Conservation (phyloP, 1,284 basidiomycete species). For the Apiotrichum montevideense region DNA sequence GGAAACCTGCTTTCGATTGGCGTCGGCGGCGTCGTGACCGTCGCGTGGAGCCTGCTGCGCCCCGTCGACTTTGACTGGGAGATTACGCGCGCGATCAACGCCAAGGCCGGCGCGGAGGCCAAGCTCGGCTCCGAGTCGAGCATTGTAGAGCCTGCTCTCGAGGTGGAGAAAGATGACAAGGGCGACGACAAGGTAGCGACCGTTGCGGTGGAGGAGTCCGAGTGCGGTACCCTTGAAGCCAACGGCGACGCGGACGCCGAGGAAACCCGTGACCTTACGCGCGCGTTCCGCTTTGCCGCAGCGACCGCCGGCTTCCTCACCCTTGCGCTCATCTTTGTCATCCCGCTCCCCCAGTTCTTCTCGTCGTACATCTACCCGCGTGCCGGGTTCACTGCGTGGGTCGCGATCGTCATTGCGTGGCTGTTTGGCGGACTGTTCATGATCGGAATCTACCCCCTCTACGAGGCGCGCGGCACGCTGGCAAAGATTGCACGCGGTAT, state of each 20-base stretch:
- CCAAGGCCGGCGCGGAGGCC: conserved; percentile 6
- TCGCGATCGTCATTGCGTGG: conserved; percentile 70
- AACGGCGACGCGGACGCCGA: conserved; percentile 10
- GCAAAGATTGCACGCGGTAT: conserved; percentile 48
- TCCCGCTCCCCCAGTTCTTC: conserved; percentile 79
- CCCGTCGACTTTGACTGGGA: conserved; percentile 77
- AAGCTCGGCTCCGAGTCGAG: neutral
- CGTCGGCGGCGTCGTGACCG: conserved; percentile 69
- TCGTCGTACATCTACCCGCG: conserved; percentile 64
- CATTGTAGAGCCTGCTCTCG: conserved; percentile 6
- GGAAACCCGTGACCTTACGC: conserved; percentile 48
- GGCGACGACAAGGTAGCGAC: conserved; percentile 13
- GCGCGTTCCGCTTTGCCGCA: conserved; percentile 70
- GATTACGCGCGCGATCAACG: conserved; percentile 67
- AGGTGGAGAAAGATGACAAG: conserved; percentile 48
- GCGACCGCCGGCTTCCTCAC: conserved; percentile 60
- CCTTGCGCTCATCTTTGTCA: conserved; percentile 51
- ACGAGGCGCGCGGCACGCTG: conserved; percentile 68
- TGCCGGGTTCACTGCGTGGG: conserved; percentile 60
- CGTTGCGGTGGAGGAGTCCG: conserved; percentile 22
- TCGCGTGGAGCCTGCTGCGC: conserved; percentile 59
- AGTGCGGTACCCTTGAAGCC: neutral
- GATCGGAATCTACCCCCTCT: conserved; percentile 77
- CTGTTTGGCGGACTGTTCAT: conserved; percentile 66
- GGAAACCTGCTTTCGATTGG: conserved; percentile 83